Percentiles rank a stretch among this genome's conserved stretches.
These are phyloP conservation scores for Pestalotiopsis fici DNA, from an alignment of 2,329 filamentous ascomycete species.

Conservation along the genomic window DNA sequence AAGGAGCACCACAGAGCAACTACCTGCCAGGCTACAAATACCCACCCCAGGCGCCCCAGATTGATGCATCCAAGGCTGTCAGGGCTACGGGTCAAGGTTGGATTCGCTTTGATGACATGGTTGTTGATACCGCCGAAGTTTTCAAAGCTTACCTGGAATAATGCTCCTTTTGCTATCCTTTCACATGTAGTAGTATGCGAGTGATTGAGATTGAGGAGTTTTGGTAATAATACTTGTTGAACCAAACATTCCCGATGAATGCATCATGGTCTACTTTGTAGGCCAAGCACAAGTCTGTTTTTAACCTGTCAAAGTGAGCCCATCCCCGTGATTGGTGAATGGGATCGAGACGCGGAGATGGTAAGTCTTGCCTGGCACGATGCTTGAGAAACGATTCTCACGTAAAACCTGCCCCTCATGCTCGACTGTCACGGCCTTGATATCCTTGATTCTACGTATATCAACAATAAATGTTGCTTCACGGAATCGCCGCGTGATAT, in stretches of 20 bases:
- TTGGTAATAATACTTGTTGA: too few relatives aligned
- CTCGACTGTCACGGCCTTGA: slow-evolving; percentile 39
- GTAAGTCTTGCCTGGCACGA: slow-evolving; percentile 45
- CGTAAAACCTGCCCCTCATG: slow-evolving; percentile 38
- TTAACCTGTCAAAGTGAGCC: neutral
- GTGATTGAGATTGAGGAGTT: too few relatives aligned
- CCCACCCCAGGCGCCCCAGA: slow-evolving; percentile 2
- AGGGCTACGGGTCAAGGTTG: slow-evolving; percentile 15
- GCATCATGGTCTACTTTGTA: too few relatives aligned
- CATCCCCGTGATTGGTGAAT: neutral
- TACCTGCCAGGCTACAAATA: slow-evolving; percentile 27
- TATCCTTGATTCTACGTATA: slow-evolving; percentile 39
- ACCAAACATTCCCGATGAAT: too few relatives aligned
- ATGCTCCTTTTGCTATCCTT: neutral
- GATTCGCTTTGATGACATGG: slow-evolving; percentile 17
- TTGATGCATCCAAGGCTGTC: slow-evolving; percentile 13
- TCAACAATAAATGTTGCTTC: slow-evolving; percentile 50
- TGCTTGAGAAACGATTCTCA: slow-evolving; percentile 38
- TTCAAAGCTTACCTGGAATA: slow-evolving; percentile 16
- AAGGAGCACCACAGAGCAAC: slow-evolving; percentile 38
- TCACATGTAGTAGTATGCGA: neutral
- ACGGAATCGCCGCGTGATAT: slow-evolving; percentile 48
- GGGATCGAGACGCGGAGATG: slow-evolving; percentile 40
- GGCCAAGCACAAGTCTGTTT: too few relatives aligned
- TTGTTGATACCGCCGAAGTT: slow-evolving; percentile 16